A percentile compares a stretch with the other conserved stretches of the same genome.
phyloP scores from a whole-genome alignment of 2,329 filamentous ascomycete species.

The Cladosporium austrohemisphaericum region DNA sequence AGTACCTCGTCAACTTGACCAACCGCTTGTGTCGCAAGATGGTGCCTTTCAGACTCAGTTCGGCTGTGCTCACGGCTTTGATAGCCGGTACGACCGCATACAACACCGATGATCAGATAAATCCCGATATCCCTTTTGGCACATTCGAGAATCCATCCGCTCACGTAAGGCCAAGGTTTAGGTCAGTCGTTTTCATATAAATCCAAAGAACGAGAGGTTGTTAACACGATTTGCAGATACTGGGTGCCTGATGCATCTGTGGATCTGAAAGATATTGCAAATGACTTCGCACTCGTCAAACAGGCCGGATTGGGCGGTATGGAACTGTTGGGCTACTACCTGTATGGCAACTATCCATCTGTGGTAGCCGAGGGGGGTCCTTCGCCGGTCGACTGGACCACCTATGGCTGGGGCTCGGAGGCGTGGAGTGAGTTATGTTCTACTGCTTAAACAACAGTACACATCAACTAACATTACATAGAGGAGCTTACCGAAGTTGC shows the following conservation, averaged over 20 bases:
- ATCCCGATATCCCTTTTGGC: conserved; percentile 24
- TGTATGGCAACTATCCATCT: conserved; percentile 33
- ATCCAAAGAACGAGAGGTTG: background rate
- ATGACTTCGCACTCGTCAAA: conserved; percentile 33
- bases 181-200: background rate
- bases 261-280: conserved; percentile 26
- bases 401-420: conserved; percentile 39
- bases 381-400: conserved; percentile 35
- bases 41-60: background rate
- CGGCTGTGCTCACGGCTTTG: background rate
- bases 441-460: background rate
- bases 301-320: conserved; percentile 38
- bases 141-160: conserved; percentile 31
- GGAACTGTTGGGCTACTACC: conserved; percentile 40
- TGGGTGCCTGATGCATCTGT: conserved; percentile 40
- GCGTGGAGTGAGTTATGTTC: conserved; percentile 25
- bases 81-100: background rate
- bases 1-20: too few species aligned
- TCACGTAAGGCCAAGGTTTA: conserved; percentile 29
- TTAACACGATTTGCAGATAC: conserved; percentile 29
- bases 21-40: too few species aligned
- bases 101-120: conserved; percentile 22
- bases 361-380: conserved; percentile 21
- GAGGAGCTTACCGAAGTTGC: conserved; percentile 27
- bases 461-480: background rate